Conservation (phyloP, 768 basidiomycete genomes). For the Termitomyces heimii region DNA sequence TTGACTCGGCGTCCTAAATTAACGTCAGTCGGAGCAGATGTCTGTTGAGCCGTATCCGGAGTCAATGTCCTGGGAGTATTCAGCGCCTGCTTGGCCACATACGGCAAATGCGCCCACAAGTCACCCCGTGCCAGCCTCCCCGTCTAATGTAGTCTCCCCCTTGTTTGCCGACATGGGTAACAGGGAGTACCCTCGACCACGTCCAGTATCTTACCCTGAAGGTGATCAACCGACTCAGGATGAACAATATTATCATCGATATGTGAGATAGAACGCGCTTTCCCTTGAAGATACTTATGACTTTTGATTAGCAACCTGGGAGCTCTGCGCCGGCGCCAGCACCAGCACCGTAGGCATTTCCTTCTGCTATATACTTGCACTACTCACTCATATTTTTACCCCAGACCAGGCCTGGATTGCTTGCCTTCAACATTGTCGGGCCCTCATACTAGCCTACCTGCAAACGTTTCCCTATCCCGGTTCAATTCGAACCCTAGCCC, state of each 20-base stretch:
- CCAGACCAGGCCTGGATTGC: constrained; percentile 4
- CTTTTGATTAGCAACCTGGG: neutral
- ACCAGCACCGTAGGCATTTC: neutral
- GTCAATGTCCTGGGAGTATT: constrained; percentile 6
- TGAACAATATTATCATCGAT: constrained; percentile 6
- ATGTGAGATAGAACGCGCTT: constrained; percentile 1
- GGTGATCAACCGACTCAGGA: constrained; percentile 6
- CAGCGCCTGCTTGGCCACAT: constrained; percentile 4
- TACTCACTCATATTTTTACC: neutral
- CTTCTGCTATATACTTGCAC: neutral
- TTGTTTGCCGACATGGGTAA: neutral
- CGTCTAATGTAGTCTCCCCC: neutral
- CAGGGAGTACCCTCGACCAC: neutral
- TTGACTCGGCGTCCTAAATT: neutral
- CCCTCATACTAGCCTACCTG: neutral
- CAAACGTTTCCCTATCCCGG: neutral
- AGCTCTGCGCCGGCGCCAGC: neutral
- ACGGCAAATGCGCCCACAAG: neutral
- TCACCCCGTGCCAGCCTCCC: neutral
- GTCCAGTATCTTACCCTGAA: neutral
- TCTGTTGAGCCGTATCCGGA: neutral
- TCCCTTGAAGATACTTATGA: neutral
- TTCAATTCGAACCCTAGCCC: constrained; percentile 2
- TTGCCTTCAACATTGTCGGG: constrained; percentile 2
- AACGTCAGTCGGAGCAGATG: neutral